Evolutionary conservation across 1,284 basidiomycete species (phyloP), one percentile per base, ranked within the genome.

Genomic region (Agroathelia rolfsii): DNA sequence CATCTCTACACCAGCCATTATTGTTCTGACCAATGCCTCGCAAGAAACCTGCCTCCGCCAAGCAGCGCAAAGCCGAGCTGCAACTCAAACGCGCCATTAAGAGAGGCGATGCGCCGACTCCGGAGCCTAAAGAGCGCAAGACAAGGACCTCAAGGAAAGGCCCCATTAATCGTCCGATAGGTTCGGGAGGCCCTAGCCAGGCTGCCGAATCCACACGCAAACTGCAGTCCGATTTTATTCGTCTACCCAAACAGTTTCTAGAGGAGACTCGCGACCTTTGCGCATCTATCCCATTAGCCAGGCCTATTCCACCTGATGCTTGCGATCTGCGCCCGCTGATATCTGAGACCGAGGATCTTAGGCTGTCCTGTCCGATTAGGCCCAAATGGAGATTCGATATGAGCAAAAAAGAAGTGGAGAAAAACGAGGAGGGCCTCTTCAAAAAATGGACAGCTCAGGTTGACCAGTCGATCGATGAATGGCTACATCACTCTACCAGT

Each of bases 331-430:
- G 45, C 42, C n/a, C 52, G 30, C n/a, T n/a, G 47, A 51, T 29
- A 53, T 57, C n/a, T 20, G 55, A 51, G 28, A 50, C 33, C 26
- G 31, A 43, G 41, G 40, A 35, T 25, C 24, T 16, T 30, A 34
- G 35, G 28, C 45, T 60, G 52, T 61, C 62, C 24, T 83, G 75
- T 45, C 84, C 84, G 5, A 69, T 59, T 38, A 53, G 88, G 39
- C 89, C 89, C 3, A 87, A 82, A 52, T 93, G 88, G 81, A 65
- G 69, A 12, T 82, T 74, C 49, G 77, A 83, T 14, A 83, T 84
- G 76, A 66, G 74, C 26, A 92, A 90, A 61, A 73, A 71, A 25
- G 82, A 89, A 54, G 76, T 93, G n/a, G 86, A 92, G 49, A 64
- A 61, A 36, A 90, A 92, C 48, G 88, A 92, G 53, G 81, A 84